A percentile compares a stretch with the other conserved stretches of the same genome.
phyloP scores from a whole-genome alignment of 2,329 filamentous ascomycete species.

The Mycosphaerella sp. region DNA sequence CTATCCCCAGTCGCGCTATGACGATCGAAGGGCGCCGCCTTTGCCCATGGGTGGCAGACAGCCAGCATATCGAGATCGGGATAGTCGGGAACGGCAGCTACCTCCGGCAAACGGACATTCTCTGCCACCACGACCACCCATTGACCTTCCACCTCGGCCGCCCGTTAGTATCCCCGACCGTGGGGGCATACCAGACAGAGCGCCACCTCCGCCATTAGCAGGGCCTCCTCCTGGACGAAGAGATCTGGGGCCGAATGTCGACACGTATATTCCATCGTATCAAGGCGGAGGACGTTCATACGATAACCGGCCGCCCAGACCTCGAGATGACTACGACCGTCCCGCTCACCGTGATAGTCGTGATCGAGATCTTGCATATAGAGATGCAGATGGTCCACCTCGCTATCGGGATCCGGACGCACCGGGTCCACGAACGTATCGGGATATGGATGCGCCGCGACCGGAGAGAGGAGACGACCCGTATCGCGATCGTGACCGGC shows the following conservation, averaged over 20 bases:
- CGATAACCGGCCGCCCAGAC: conserved; percentile 15
- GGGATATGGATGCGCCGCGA: conserved; percentile 18
- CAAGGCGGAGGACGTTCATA: conserved; percentile 19
- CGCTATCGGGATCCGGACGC: background rate
- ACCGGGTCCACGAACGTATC: conserved; percentile 25
- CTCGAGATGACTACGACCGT: conserved; percentile 20
- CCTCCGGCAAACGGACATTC: conserved; percentile 30
- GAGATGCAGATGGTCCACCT: conserved; percentile 12
- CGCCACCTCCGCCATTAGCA: conserved; percentile 10
- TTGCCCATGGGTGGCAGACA: conserved; percentile 19
- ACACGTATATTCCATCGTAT: conserved; percentile 45
- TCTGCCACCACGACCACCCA: conserved; percentile 22
- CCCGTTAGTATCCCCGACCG: conserved; percentile 19
- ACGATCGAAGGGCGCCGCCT: conserved; percentile 24
- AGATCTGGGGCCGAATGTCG: conserved; percentile 26
- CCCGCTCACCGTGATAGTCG: conserved; percentile 19
- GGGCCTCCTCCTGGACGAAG: conserved; percentile 11
- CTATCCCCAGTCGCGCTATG: conserved; percentile 22
- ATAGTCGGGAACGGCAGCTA: conserved; percentile 6
- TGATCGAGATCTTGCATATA: conserved; percentile 14
- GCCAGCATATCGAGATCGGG: conserved; percentile 26
- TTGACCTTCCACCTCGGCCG: conserved; percentile 23
- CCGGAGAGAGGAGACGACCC: conserved; percentile 15
- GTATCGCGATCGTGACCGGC: conserved; percentile 22
- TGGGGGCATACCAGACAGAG: conserved; percentile 31